These are phyloP conservation scores for Didymella glomerata DNA, from an alignment of 2,329 filamentous ascomycete species.

Conservation along the genomic window DNA sequence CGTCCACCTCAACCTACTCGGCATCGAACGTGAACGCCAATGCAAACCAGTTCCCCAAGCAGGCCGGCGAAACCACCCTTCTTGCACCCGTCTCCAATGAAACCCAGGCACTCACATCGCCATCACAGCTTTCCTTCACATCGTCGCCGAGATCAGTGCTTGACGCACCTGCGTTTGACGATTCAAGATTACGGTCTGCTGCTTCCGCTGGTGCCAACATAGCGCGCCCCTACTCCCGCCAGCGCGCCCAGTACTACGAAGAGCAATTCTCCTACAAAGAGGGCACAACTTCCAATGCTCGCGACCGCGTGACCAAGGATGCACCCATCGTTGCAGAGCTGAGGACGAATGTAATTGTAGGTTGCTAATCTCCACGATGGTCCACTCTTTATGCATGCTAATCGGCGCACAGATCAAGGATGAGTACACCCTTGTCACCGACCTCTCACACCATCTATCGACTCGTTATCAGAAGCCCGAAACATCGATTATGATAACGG, in stretches of 20 bases:
- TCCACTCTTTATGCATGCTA: constrained; percentile 30
- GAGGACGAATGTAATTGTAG: constrained; percentile 61
- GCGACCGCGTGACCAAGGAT: constrained; percentile 55
- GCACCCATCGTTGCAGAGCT: constrained; percentile 59
- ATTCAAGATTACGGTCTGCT: constrained; percentile 25
- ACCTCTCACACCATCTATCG: constrained; percentile 76
- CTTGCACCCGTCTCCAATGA: constrained; percentile 36
- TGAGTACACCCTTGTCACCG: constrained; percentile 76
- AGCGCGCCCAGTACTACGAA: constrained; percentile 50
- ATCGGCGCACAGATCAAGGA: constrained; percentile 70
- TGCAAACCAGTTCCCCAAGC: constrained; percentile 44
- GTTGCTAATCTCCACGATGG: constrained; percentile 35
- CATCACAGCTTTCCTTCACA: constrained; percentile 51
- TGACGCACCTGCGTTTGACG: constrained; percentile 25
- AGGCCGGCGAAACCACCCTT: constrained; percentile 43
- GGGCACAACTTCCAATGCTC: constrained; percentile 43
- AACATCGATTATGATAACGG: constrained; percentile 75
- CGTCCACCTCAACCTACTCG: constrained; percentile 47
- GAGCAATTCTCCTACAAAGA: constrained; percentile 52
- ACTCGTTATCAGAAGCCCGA: constrained; percentile 78
- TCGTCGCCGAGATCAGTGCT: constrained; percentile 45
- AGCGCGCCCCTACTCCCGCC: constrained; percentile 33
- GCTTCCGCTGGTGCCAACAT: constrained; percentile 17
- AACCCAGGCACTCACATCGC: constrained; percentile 47
- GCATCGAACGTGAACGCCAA: constrained; percentile 23